Percentiles rank a stretch among this genome's conserved stretches.
Conservation (phyloP, 1,284 basidiomycete genomes). For the Boletus hoseneyae region DNA sequence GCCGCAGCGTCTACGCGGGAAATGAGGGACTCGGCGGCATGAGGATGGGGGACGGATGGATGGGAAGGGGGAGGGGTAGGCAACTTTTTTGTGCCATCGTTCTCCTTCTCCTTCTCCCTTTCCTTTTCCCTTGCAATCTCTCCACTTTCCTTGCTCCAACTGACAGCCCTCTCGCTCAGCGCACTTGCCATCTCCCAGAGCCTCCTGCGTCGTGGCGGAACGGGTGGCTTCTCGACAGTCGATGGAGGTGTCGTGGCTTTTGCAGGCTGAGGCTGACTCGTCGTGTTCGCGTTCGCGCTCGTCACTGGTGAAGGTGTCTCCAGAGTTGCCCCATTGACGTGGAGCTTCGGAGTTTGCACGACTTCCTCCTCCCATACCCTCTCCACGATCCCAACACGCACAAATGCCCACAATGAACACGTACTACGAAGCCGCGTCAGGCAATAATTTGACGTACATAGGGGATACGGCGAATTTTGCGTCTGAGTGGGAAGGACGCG, state of each 20-base stretch:
- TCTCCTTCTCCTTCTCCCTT: constrained; percentile 27
- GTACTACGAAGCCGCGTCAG: constrained; percentile 77
- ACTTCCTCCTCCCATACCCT: constrained; percentile 84
- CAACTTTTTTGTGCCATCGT: constrained; percentile 21
- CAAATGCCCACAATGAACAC: constrained; percentile 88
- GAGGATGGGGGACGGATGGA: constrained; percentile 30
- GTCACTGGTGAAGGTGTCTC: not conserved
- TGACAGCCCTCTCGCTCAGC: constrained; percentile 50
- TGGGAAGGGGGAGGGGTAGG: constrained; percentile 41
- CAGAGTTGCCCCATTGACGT: constrained; percentile 13
- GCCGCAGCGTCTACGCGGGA: constrained; percentile 6
- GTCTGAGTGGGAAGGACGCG: constrained; percentile 22
- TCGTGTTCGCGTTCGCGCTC: not conserved
- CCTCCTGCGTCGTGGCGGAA: constrained; percentile 50
- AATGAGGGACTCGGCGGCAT: constrained; percentile 12
- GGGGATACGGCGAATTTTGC: constrained; percentile 51
- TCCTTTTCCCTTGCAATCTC: constrained; percentile 35
- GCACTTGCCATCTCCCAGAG: constrained; percentile 59
- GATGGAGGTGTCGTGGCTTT: not conserved
- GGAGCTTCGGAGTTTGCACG: constrained; percentile 33
- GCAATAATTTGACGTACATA: constrained; percentile 79
- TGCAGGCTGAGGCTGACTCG: constrained; percentile 5
- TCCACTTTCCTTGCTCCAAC: constrained; percentile 34
- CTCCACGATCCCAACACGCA: constrained; percentile 78
- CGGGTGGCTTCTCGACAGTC: constrained; percentile 39